These are phyloP conservation scores for Cercospora sp. DNA, from an alignment of 2,329 filamentous ascomycete species.

Conservation along the genomic window DNA sequence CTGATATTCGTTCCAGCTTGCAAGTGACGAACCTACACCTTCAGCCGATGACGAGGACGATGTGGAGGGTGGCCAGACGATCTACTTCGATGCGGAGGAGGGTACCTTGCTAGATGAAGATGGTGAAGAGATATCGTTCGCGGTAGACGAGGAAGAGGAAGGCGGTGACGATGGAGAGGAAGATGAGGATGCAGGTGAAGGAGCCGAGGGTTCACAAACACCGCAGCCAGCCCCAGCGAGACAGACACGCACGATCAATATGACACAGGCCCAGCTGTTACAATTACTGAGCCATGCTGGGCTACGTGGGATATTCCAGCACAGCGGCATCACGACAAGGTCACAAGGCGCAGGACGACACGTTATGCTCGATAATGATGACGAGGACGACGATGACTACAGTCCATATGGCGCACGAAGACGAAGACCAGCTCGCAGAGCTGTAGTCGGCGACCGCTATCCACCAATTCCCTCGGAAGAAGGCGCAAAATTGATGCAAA, in stretches of 20 bases:
- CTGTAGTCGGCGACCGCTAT: constrained; percentile 56
- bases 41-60: constrained; percentile 43
- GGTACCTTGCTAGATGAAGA: constrained; percentile 36
- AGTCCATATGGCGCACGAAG: constrained; percentile 41
- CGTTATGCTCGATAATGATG: constrained; percentile 30
- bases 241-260: constrained; percentile 29
- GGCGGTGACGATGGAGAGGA: constrained; percentile 35
- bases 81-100: constrained; percentile 42
- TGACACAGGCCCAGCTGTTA: constrained; percentile 51
- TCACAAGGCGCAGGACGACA: constrained; percentile 29
- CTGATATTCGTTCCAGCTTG: constrained; percentile 26
- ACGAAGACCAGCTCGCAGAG: constrained; percentile 51
- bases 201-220: constrained; percentile 32
- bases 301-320: constrained; percentile 54
- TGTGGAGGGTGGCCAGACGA: constrained; percentile 43
- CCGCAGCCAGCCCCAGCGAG: constrained; percentile 27
- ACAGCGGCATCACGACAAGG: constrained; percentile 32
- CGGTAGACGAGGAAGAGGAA: constrained; percentile 26
- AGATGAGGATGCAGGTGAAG: constrained; percentile 21
- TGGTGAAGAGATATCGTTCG: constrained; percentile 33
- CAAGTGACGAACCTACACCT: constrained; percentile 41
- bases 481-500: constrained; percentile 76
- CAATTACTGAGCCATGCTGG: constrained; percentile 56
- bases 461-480: constrained; percentile 81
- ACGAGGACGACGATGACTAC: constrained; percentile 42